phyloP scores from a whole-genome alignment of 345 rosid species.

The Cardamine chenopodiifolia region DNA sequence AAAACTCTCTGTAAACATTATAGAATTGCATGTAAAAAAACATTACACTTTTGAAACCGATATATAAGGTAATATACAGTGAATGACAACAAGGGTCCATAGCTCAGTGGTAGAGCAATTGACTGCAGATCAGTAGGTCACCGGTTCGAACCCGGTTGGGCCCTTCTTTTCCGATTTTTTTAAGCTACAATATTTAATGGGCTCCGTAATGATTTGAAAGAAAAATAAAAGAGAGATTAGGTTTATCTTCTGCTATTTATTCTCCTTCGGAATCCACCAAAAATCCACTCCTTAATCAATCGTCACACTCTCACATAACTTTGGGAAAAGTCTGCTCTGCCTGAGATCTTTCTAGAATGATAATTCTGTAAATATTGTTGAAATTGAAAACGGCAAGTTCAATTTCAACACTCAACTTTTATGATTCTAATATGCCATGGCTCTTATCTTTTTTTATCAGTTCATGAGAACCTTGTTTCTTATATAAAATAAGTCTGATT shows the following conservation, averaged over 20 bases:
- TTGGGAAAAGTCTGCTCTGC: neutral
- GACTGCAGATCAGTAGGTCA: slow-evolving; percentile 92
- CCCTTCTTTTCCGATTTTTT: slow-evolving; percentile 14
- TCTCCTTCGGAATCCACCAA: neutral
- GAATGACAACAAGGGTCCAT: slow-evolving; percentile 46
- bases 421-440: neutral
- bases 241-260: neutral
- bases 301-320: neutral
- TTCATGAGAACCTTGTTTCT: neutral
- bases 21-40: too few relatives aligned
- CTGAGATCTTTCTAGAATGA: neutral
- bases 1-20: neutral
- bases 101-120: slow-evolving; percentile 96
- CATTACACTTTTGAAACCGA: neutral
- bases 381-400: neutral
- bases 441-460: neutral
- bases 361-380: neutral
- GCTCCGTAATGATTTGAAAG: neutral
- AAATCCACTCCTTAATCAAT: neutral
- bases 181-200: too few relatives aligned
- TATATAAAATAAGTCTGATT: neutral
- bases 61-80: neutral
- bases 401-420: neutral
- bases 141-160: slow-evolving; percentile 60
- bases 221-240: neutral